phyloP scores from a whole-genome alignment of 345 rosid species.

The Kernera saxatilis region DNA sequence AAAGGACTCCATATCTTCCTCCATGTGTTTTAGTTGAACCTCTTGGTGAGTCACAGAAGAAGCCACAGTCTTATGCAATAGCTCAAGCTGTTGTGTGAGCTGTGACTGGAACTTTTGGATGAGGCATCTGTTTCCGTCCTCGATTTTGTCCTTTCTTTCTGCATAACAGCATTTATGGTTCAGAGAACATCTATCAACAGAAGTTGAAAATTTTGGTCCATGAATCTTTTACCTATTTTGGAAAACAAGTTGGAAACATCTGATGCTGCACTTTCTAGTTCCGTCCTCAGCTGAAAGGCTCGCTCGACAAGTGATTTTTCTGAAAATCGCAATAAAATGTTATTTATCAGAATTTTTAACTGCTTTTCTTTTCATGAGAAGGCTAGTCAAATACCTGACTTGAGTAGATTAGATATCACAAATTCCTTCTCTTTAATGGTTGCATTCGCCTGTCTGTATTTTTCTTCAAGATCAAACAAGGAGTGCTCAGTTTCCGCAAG shows the following conservation, averaged over 20 bases:
- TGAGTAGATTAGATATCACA: conserved; percentile 79
- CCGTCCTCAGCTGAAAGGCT: conserved; percentile 78
- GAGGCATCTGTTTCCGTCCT: conserved; percentile 72
- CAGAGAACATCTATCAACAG: not conserved
- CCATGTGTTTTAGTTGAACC: conserved; percentile 83
- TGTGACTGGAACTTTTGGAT: conserved; percentile 77
- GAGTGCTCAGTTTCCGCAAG: conserved; percentile 80
- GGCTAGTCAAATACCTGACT: conserved; percentile 51
- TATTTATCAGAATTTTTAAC: not conserved
- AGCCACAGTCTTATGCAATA: conserved; percentile 84
- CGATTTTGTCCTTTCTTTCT: conserved; percentile 94
- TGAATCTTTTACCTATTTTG: conserved; percentile 61
- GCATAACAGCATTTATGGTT: conserved; percentile 27
- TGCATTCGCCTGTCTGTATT: conserved; percentile 86
- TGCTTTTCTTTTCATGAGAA: not conserved
- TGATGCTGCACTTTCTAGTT: conserved; percentile 81
- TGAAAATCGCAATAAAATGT: conserved; percentile 26
- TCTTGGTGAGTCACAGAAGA: conserved; percentile 86
- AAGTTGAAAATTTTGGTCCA: not conserved
- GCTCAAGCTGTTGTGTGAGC: conserved; percentile 75
- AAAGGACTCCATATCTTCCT: conserved; percentile 91
- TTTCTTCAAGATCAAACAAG: conserved; percentile 89
- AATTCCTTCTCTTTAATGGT: conserved; percentile 88
- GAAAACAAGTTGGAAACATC: conserved; percentile 82
- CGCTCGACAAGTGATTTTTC: conserved; percentile 82